A percentile compares a stretch with the other conserved stretches of the same genome.
Evolutionary conservation across 2,329 filamentous ascomycete species (phyloP).

Genomic region (Ceratocystis colombiana): DNA sequence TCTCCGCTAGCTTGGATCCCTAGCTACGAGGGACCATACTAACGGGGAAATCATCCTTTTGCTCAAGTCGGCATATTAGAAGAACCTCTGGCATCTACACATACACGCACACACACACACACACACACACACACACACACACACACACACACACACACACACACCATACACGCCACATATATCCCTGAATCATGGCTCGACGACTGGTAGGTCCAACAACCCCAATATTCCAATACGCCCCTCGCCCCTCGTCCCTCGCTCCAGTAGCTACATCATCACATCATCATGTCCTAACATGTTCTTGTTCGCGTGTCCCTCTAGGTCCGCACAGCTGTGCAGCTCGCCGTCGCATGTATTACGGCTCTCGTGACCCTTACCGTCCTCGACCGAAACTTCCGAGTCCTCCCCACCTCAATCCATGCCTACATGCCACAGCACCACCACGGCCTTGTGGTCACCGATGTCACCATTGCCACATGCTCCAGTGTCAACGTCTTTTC

Average conservation of each 20-base stretch:
- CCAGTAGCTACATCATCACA: not conserved
- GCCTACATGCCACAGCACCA: constrained; percentile 79
- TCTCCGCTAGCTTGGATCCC: not conserved
- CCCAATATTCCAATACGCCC: not conserved
- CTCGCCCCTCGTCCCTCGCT: no score
- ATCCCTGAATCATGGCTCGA: constrained; percentile 20
- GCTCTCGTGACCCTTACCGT: constrained; percentile 65
- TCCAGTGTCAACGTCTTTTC: constrained; percentile 64
- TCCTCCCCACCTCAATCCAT: constrained; percentile 77
- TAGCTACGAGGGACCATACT: not conserved
- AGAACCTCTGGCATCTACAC: not conserved
- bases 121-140: no score
- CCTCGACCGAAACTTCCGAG: constrained; percentile 78
- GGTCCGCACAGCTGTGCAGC: constrained; percentile 64
- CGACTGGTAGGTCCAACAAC: constrained; percentile 16
- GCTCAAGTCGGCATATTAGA: not conserved
- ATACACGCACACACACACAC: no score
- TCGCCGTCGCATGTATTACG: constrained; percentile 54
- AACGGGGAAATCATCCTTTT: not conserved
- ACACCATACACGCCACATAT: no score
- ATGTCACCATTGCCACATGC: constrained; percentile 69
- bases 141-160: no score
- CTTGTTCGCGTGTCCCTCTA: constrained; percentile 29
- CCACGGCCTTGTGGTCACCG: constrained; percentile 73
- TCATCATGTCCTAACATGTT: not conserved